Evolutionary conservation across 495 filamentous ascomycete genomes (phyloP).

Genomic region (Penicillium paxilli): DNA sequence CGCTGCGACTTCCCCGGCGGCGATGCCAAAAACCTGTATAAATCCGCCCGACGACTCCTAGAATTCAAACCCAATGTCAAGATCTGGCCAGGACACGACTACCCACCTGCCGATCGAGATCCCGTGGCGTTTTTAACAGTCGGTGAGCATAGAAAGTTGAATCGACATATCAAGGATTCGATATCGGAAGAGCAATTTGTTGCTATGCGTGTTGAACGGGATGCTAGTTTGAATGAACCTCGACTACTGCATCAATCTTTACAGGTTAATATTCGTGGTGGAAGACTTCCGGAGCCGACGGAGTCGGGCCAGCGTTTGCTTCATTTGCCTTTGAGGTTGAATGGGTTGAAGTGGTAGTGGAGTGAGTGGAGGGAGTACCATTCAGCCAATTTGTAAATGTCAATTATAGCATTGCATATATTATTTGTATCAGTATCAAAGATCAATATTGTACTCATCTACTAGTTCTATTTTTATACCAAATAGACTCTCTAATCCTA

Average conservation of each 20-base stretch:
- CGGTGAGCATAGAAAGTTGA: conserved; percentile 44
- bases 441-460: too few relatives aligned
- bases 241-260: conserved; percentile 54
- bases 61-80: conserved; percentile 41
- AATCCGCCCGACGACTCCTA: conserved; percentile 48
- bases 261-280: conserved; percentile 61
- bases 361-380: too few relatives aligned
- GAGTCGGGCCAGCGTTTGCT: conserved; percentile 37
- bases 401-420: neutral
- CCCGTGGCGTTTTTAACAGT: conserved; percentile 51
- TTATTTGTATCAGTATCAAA: neutral
- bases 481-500: too few relatives aligned
- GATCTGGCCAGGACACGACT: conserved; percentile 55
- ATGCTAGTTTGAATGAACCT: conserved; percentile 49
- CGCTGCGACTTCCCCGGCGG: conserved; percentile 63
- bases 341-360: conserved; percentile 21
- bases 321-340: conserved; percentile 44
- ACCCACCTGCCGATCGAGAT: conserved; percentile 35
- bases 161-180: conserved; percentile 52
- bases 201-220: conserved; percentile 42
- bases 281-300: conserved; percentile 40
- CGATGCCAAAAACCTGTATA: conserved; percentile 42
- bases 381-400: neutral
- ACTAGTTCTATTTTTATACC: too few relatives aligned
- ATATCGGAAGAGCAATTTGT: conserved; percentile 50